Percentiles rank a stretch among this genome's conserved stretches.
Evolutionary conservation across 2,329 filamentous ascomycete species (phyloP).

Genomic region (Alternaria sp.): DNA sequence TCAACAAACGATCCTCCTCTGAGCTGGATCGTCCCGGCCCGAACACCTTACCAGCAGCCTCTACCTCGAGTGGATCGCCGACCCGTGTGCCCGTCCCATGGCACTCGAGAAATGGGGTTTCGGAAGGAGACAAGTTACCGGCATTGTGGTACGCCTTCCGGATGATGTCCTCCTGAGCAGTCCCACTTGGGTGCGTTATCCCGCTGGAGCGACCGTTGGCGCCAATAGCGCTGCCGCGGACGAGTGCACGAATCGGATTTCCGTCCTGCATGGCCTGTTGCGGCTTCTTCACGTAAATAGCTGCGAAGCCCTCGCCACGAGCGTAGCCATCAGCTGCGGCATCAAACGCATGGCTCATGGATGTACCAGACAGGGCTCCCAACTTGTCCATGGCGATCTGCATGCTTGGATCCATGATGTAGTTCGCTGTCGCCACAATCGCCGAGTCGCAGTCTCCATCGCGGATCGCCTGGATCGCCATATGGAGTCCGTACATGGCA

Average conservation of each 20-base stretch:
- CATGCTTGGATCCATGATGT: slow-evolving; percentile 15
- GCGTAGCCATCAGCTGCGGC: slow-evolving; percentile 29
- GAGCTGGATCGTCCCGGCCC: not conserved
- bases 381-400: slow-evolving; percentile 19
- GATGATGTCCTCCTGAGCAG: slow-evolving; percentile 26
- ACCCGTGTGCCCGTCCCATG: slow-evolving; percentile 36
- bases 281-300: slow-evolving; percentile 52
- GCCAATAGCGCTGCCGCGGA: slow-evolving; percentile 2
- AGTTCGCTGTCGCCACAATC: slow-evolving; percentile 29
- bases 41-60: slow-evolving; percentile 19
- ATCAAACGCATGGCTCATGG: slow-evolving; percentile 28
- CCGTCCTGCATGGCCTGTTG: not conserved
- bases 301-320: slow-evolving; percentile 25
- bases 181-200: slow-evolving; percentile 23
- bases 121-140: not conserved
- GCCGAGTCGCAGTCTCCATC: slow-evolving; percentile 8
- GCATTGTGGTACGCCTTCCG: slow-evolving; percentile 4
- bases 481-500: slow-evolving; percentile 31
- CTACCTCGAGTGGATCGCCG: slow-evolving; percentile 33
- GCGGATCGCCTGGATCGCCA: slow-evolving; percentile 22
- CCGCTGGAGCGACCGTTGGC: slow-evolving; percentile 9
- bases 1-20: slow-evolving; percentile 11
- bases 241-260: slow-evolving; percentile 9
- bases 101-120: not conserved
- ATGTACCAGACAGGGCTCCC: slow-evolving; percentile 26